Evolutionary conservation across 495 filamentous ascomycete genomes (phyloP).

Genomic region (Thozetella sp.): DNA sequence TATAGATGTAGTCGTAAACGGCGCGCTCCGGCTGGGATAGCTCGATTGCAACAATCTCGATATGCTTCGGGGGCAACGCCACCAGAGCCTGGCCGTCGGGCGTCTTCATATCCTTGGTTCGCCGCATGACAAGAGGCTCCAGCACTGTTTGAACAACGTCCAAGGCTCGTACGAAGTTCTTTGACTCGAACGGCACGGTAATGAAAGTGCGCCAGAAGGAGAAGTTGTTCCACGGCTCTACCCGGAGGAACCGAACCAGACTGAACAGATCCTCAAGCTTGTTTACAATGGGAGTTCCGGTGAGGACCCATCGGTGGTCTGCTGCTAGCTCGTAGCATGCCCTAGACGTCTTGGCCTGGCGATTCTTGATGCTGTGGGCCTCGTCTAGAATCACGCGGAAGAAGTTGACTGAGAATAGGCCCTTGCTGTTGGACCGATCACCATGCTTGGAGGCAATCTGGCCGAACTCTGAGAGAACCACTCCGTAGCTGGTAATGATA

Average conservation of each 20-base stretch:
- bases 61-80: constrained; percentile 75
- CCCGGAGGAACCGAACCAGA: constrained; percentile 84
- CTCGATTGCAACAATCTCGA: constrained; percentile 84
- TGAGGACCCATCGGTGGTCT: constrained; percentile 88
- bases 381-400: constrained; percentile 95
- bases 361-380: constrained; percentile 92
- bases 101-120: constrained; percentile 98
- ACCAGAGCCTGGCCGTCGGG: constrained; percentile 87
- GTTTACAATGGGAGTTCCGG: constrained; percentile 97
- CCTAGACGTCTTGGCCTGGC: constrained; percentile 83
- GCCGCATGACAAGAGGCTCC: constrained; percentile 90
- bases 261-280: constrained; percentile 96
- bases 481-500: constrained; percentile 95
- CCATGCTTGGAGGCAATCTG: constrained; percentile 60
- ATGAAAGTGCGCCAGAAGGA: constrained; percentile 99
- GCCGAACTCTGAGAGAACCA: constrained; percentile 86
- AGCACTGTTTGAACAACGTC: constrained; percentile 97
- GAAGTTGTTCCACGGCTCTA: constrained; percentile 98
- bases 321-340: constrained; percentile 90
- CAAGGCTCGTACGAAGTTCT: constrained; percentile 87
- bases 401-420: constrained; percentile 89
- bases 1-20: constrained; percentile 89
- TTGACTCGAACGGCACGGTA: constrained; percentile 93
- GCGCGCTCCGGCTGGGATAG: constrained; percentile 82
- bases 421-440: constrained; percentile 61